Evolutionary conservation across 2,329 filamentous ascomycete species (phyloP), one percentile per base, ranked within the genome.

Genomic region (Mollisia scopiformis): DNA sequence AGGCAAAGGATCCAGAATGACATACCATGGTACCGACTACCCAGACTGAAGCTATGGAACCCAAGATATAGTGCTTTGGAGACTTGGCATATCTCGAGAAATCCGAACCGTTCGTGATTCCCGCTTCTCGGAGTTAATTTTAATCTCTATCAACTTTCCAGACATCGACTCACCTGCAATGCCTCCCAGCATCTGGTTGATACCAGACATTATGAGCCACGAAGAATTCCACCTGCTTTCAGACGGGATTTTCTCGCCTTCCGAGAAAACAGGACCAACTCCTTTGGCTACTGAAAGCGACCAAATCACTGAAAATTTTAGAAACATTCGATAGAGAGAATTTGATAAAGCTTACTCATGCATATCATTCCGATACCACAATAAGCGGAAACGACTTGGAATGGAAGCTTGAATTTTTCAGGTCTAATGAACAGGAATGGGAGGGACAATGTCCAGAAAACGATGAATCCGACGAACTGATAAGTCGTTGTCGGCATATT

Each of bases 351-450:
- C n/a, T n/a, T n/a, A n/a, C n/a, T 79, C 73, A 83, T 82, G 54
- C 70, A 69, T 8, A 82, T 51, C 80, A 82, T 82, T 14, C 75
- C 78, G 3, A 79, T 16, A 14, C 76, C 76, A 58, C 77, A 80
- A 67, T 78, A 79, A 4, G 75, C 66, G 50, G 74, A 78, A 6
- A 78, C 76, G 19, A 80, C 63, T 39, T 78, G 71, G 63, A 82
- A 82, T 0, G 78, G 79, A 4, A 78, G 69, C 68, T 78, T 80
- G 70, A 80, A 81, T n/a, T 76, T 77, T 61, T 82, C 80, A 0
- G 80, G 80, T 0, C 76, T 75, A 21, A 83, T 76, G 69, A 78
- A 79, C 3, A 83, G 69, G 60, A 83, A 73, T 1, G 77, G 77
- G 6, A 77, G 69, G 4, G 64, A 71, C 11, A 76, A 60, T 30